Conservation (phyloP, 2,329 filamentous ascomycete genomes). For the Colletotrichum godetiae region DNA sequence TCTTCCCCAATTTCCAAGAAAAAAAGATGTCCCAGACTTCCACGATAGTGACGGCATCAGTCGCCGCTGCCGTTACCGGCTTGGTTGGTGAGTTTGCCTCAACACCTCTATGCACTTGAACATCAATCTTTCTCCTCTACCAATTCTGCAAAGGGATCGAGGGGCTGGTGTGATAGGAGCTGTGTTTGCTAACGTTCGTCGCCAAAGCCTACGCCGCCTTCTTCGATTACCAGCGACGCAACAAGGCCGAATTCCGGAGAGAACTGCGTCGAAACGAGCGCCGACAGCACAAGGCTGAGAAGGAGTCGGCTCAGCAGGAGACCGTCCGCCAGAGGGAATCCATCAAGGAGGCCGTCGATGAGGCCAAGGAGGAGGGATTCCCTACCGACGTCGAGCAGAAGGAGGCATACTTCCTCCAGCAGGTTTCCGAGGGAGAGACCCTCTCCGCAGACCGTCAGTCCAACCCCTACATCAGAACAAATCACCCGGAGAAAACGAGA, state of each 20-base stretch:
- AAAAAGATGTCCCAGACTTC: slow-evolving; percentile 52
- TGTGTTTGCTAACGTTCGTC: slow-evolving; percentile 33
- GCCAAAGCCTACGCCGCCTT: slow-evolving; percentile 71
- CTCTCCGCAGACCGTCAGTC: slow-evolving; percentile 83
- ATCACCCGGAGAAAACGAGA: slow-evolving; percentile 31
- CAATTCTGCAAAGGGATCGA: slow-evolving; percentile 15
- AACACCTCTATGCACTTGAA: not conserved
- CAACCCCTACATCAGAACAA: not conserved
- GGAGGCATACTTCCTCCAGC: slow-evolving; percentile 96
- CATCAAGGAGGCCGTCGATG: slow-evolving; percentile 81
- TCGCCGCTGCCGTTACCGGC: slow-evolving; percentile 70
- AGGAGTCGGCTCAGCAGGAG: slow-evolving; percentile 76
- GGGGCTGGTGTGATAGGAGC: slow-evolving; percentile 1
- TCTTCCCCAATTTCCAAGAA: slow-evolving; percentile 28
- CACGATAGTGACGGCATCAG: slow-evolving; percentile 69
- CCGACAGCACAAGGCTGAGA: slow-evolving; percentile 75
- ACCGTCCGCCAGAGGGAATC: slow-evolving; percentile 75
- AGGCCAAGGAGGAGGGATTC: slow-evolving; percentile 91
- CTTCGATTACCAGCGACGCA: slow-evolving; percentile 76
- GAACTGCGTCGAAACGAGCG: slow-evolving; percentile 80
- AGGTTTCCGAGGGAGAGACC: slow-evolving; percentile 88
- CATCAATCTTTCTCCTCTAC: not conserved
- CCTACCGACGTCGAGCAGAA: slow-evolving; percentile 91
- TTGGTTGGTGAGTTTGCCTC: slow-evolving; percentile 63
- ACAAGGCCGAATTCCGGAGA: slow-evolving; percentile 73